Base-by-base conservation (phyloP, 2,329 filamentous ascomycete species). In the Fusarium sororula region DNA sequence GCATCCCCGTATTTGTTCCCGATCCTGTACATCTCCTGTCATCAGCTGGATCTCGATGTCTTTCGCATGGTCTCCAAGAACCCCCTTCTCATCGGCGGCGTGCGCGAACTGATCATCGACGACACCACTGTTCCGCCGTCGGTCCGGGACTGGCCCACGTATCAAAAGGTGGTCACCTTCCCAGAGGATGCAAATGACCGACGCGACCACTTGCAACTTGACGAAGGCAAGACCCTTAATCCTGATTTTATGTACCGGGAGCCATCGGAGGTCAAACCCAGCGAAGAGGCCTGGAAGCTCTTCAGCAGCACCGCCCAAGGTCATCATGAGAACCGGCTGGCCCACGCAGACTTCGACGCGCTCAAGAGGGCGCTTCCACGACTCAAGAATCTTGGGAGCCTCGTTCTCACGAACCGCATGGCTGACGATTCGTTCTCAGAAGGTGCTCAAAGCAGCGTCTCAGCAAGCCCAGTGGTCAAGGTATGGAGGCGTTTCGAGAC, bases 101-200 rank as follows among this genome's bases (percentile, higher is more conserved):
- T 72, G 0, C 38, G 28, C 5, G 67, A 74, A 26, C 51, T 74
- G 0, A n/a, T 74, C 5, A 61, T 74, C 10, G 67, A 74, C 6
- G 66, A 74, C 37, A 73, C 70, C 3, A 73, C 70, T 4, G 15
- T 73, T 13, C 26, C 66, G 2, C 17, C 59, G 15, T 41, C 44
- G 24, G 50, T 58, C 22, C 32, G 14, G 3, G 41, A 38, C 14
- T 54, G 35, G 57, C 1, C 2, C 1, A 20, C 10, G 1, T 60
- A 60, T 7, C 28, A 60, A 7, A 53, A 22, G 4, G 26, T 50
- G 0, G 32, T 59, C 15, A 32, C n/a, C 11, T 8, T 26, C 8
- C 42, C 24, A 7, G 5, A 45, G 7, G 5, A 26, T 13, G 2
- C 42, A 26, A 12, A 1, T 10, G 45, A 30, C 9, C 13, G 45